Conservation (phyloP, 139 green algal genomes). For the Chlorella sorokiniana region DNA sequence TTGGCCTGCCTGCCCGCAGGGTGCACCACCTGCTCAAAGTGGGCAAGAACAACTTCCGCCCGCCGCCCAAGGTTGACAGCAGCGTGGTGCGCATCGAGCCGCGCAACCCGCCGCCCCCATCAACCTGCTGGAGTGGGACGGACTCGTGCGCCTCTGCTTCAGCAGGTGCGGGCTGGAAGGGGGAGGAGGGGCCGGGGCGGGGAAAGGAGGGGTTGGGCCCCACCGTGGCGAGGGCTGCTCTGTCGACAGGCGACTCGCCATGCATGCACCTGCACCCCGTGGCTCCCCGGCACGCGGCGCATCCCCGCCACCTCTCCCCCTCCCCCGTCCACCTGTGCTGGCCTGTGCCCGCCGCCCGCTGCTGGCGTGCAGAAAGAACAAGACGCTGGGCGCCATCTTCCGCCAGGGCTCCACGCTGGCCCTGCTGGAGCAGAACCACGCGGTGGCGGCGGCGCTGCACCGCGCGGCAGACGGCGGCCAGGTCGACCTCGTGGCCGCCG, state of each 20-base stretch:
- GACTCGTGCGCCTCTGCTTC: slow-evolving; percentile 92
- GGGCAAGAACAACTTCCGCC: slow-evolving; percentile 95
- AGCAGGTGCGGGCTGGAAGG: slow-evolving; percentile 23
- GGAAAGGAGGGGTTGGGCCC: background rate
- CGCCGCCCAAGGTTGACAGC: slow-evolving; percentile 97
- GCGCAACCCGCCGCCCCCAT: slow-evolving; percentile 88
- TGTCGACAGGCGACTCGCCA: no score
- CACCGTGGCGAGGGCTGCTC: background rate
- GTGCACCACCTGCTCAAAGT: slow-evolving; percentile 68
- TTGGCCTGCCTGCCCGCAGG: background rate
- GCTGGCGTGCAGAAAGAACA: slow-evolving; percentile 94
- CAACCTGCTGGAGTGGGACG: slow-evolving; percentile 98
- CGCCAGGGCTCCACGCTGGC: slow-evolving; percentile 67
- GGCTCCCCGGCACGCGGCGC: background rate
- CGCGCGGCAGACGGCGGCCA: background rate
- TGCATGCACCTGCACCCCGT: no score
- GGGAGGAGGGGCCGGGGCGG: background rate
- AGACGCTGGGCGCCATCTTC: slow-evolving; percentile 95
- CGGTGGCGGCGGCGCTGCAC: slow-evolving; percentile 41
- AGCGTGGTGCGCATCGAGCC: slow-evolving; percentile 98
- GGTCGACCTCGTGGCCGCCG: slow-evolving; percentile 20
- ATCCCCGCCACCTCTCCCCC: no score
- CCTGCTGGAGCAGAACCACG: slow-evolving; percentile 82
- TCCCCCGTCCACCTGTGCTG: no score
- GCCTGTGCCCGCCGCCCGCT: no score